phyloP scores from a whole-genome alignment of 805 yeast species.

The Teunomyces gatunensis region DNA sequence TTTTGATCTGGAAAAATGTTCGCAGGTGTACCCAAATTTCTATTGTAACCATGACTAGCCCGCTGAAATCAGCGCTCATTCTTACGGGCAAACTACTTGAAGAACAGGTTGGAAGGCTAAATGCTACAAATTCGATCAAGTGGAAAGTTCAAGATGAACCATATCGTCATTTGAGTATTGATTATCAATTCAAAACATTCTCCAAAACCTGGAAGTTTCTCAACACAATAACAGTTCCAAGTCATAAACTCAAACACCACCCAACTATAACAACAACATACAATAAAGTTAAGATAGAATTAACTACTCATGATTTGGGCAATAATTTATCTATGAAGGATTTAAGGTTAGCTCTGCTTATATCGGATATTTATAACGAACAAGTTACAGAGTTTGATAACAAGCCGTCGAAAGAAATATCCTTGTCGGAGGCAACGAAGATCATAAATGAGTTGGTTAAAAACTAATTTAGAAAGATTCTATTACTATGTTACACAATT shows the following conservation, averaged over 20 bases:
- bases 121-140: background rate
- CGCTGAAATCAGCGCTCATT: background rate
- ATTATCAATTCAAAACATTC: constrained; percentile 47
- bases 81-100: constrained; percentile 7
- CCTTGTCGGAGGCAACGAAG: constrained; percentile 12
- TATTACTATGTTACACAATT: constrained; percentile 4
- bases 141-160: constrained; percentile 7
- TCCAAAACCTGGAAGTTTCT: constrained; percentile 68
- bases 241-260: constrained; percentile 64
- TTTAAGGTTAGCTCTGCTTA: constrained; percentile 50
- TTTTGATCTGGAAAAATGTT: constrained; percentile 1
- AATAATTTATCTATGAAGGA: constrained; percentile 54
- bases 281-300: constrained; percentile 50
- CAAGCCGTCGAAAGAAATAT: background rate
- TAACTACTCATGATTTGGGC: constrained; percentile 65
- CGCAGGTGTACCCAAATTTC: background rate
- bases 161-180: constrained; percentile 24
- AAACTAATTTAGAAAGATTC: background rate
- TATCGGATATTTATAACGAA: constrained; percentile 14
- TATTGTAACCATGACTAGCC: background rate
- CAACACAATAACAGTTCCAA: constrained; percentile 53
- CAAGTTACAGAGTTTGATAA: background rate
- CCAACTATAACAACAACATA: constrained; percentile 67
- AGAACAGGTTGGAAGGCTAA: constrained; percentile 8
- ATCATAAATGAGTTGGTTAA: constrained; percentile 11